Base-by-base conservation (phyloP, 2,329 filamentous ascomycete species). In the Pseudogymnoascus sp. region DNA sequence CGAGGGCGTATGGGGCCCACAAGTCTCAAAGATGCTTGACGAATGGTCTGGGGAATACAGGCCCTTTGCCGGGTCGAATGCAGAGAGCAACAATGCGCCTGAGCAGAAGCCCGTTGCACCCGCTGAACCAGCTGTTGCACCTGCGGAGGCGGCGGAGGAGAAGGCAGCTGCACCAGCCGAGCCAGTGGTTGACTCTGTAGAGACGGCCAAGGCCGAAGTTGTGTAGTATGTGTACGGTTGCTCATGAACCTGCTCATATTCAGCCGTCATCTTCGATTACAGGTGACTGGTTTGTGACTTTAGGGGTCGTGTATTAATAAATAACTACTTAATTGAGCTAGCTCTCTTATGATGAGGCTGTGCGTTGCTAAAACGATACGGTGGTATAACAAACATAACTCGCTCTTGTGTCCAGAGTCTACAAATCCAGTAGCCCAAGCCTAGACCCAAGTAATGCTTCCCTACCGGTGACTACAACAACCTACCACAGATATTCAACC, bases 1-100 rank as follows among this genome's bases (percentile, higher is more conserved):
- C 1, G 91, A 96, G 74, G 82, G 86, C 0, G 84, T 90, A 7
- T 97, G 93, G 93, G 90, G 84, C 0, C 89, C 91, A 0, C 83
- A 91, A 73, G 81, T 97, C 0, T 74, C 82, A 69, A 73, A 74
- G 15, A 80, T 87, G 72, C 75, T 91, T 17, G 68, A 73, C 50
- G 68, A 67, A 13, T 74, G 72, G 72, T 60, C 67, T 33, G 62
- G 65, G n/a, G 69, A 64, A 56, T 64, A 64, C 35, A 50, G 29
- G 38, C 64, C 64, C 15, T 60, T 60, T 42, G 59, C 59, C 35
- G 59, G 59, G 33, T 60, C 59, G 7, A 60, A 40, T 40, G 59
- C 59, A 3, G 59, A 60, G 59, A 60, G 35, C 35, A 60, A 60
- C 38, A 29, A 17, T 26, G 59, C 33, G 17, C 7, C n/a, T 9